Percentiles rank a stretch among this genome's conserved stretches.
phyloP scores from a whole-genome alignment of 345 rosid genomes.

The Eutrema yunnanense region DNA sequence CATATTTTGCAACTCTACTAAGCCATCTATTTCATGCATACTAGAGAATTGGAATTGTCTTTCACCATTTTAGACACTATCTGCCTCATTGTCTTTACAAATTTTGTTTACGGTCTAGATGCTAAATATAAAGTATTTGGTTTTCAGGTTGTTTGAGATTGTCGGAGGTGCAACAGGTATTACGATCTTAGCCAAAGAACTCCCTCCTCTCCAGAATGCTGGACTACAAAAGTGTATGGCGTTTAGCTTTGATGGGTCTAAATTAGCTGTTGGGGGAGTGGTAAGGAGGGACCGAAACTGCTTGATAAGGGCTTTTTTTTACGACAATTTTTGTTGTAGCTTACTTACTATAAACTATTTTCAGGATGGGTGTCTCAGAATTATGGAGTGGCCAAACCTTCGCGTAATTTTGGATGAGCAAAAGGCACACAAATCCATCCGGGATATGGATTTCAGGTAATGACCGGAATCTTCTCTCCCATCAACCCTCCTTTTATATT shows the following conservation, averaged over 20 bases:
- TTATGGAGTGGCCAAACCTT: constrained; percentile 81
- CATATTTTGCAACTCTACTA: background rate
- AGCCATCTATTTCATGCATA: background rate
- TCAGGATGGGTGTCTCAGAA: constrained; percentile 90
- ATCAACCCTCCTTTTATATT: background rate
- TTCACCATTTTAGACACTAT: background rate
- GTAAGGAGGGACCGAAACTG: constrained; percentile 38
- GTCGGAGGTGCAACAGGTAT: constrained; percentile 37
- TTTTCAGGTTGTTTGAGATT: constrained; percentile 72
- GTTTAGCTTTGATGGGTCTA: constrained; percentile 90
- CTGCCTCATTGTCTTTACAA: background rate
- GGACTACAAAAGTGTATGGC: constrained; percentile 78
- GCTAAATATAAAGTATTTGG: background rate
- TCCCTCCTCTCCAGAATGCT: constrained; percentile 54
- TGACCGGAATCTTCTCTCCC: background rate
- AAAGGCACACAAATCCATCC: constrained; percentile 73
- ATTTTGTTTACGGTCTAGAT: background rate
- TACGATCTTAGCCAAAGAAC: constrained; percentile 49
- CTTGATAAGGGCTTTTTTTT: background rate
- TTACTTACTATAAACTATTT: constrained; percentile 20
- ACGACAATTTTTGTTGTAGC: background rate
- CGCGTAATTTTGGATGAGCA: constrained; percentile 64
- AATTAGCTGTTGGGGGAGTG: constrained; percentile 79
- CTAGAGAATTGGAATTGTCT: background rate
- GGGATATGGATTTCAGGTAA: constrained; percentile 90